phyloP scores from a whole-genome alignment of 768 basidiomycete genomes.

The Serendipita sp. region DNA sequence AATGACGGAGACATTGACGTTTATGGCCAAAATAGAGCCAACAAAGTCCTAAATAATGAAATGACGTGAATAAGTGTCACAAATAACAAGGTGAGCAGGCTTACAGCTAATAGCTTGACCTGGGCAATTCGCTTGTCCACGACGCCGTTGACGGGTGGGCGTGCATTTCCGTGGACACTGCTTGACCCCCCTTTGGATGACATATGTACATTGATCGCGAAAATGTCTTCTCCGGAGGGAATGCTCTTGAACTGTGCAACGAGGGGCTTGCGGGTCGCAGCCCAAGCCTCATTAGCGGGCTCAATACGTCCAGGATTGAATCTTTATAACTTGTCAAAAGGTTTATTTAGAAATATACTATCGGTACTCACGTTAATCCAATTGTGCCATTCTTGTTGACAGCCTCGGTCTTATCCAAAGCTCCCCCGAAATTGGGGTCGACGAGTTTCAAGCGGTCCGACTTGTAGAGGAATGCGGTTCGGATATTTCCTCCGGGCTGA shows the following conservation, averaged over 20 bases:
- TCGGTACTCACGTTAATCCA: slow-evolving; percentile 25
- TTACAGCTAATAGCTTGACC: slow-evolving; percentile 34
- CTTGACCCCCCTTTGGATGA: slow-evolving; percentile 42
- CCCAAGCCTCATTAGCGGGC: slow-evolving; percentile 39
- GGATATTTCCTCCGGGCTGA: slow-evolving; percentile 45
- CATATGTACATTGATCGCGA: slow-evolving; percentile 45
- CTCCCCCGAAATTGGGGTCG: slow-evolving; percentile 31
- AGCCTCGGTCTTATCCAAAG: slow-evolving; percentile 29
- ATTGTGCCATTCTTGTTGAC: slow-evolving; percentile 19
- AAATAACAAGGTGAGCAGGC: slow-evolving; percentile 12
- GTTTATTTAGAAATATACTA: background rate
- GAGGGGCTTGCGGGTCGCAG: slow-evolving; percentile 40
- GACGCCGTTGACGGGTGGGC: slow-evolving; percentile 40
- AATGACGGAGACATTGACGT: slow-evolving; percentile 32
- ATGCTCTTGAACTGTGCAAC: slow-evolving; percentile 38
- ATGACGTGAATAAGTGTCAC: background rate
- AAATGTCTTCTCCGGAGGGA: slow-evolving; percentile 27
- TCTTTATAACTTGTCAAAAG: slow-evolving; percentile 18
- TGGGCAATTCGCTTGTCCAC: slow-evolving; percentile 33
- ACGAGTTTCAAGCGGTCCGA: slow-evolving; percentile 10
- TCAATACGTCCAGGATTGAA: slow-evolving; percentile 49
- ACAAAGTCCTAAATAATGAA: slow-evolving; percentile 30
- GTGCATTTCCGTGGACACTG: slow-evolving; percentile 37
- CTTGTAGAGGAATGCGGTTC: slow-evolving; percentile 37
- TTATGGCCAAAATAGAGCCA: slow-evolving; percentile 25